Evolutionary conservation across 805 yeast genomes (phyloP).

Genomic region (Sugiyamaella chiloensis): DNA sequence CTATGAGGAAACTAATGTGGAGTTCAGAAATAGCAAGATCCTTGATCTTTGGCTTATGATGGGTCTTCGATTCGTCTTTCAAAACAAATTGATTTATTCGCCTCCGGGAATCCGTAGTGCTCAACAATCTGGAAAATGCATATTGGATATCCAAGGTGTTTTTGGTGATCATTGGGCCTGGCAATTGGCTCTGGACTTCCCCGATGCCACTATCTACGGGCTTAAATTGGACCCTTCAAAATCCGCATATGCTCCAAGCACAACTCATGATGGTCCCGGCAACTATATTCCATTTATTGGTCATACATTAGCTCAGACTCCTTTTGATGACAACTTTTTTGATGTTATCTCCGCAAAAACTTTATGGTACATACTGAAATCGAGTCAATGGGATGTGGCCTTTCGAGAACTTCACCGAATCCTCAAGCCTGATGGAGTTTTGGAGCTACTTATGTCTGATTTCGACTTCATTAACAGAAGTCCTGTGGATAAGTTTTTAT

Average conservation of each 20-base stretch:
- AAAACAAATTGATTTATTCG: constrained; percentile 30
- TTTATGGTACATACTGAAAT: constrained; percentile 30
- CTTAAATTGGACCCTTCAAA: constrained; percentile 24
- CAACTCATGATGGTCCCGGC: constrained; percentile 28
- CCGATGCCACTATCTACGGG: constrained; percentile 31
- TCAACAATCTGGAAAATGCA: constrained; percentile 10
- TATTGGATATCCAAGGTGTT: constrained; percentile 28
- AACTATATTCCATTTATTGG: constrained; percentile 31
- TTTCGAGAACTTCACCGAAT: constrained; percentile 29
- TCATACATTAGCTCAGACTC: constrained; percentile 25
- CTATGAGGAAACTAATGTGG: constrained; percentile 21
- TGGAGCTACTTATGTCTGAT: constrained; percentile 30
- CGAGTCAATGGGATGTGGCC: constrained; percentile 27
- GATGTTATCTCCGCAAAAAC: constrained; percentile 32
- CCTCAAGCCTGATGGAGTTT: constrained; percentile 33
- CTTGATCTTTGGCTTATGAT: constrained; percentile 34
- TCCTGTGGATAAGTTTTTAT: constrained; percentile 18
- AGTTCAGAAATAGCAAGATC: constrained; percentile 19
- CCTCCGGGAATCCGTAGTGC: constrained; percentile 21
- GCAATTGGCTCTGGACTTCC: constrained; percentile 34
- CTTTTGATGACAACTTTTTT: constrained; percentile 33
- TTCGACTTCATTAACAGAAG: constrained; percentile 23
- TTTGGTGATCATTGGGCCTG: constrained; percentile 32
- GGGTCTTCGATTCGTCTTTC: constrained; percentile 29
- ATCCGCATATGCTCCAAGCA: constrained; percentile 13